Conservation (phyloP, 1,284 basidiomycete species). For the Tremellales sp. region DNA sequence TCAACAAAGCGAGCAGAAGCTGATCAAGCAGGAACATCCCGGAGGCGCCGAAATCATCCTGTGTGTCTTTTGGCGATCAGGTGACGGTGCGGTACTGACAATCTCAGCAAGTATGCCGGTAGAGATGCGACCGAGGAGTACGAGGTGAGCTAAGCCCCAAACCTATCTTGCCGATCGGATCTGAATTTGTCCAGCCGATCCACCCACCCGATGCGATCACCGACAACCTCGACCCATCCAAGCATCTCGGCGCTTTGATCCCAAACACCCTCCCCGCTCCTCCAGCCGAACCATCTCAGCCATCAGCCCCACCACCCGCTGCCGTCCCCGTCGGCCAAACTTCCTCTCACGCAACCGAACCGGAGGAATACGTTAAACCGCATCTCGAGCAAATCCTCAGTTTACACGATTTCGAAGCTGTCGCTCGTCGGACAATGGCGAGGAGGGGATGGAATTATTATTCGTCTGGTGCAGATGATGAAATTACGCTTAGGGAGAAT, state of each 20-base stretch:
- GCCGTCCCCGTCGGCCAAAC: conserved; percentile 52
- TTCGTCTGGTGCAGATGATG: conserved; percentile 79
- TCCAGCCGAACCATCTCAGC: conserved; percentile 3
- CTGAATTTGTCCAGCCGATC: conserved; percentile 54
- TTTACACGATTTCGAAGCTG: conserved; percentile 85
- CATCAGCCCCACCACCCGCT: conserved; percentile 22
- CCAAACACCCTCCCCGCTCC: conserved; percentile 52
- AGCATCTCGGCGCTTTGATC: conserved; percentile 62
- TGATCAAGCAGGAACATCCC: conserved; percentile 18
- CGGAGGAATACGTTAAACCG: conserved; percentile 52
- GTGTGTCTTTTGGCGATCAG: conserved; percentile 7
- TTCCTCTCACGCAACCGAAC: conserved; percentile 11
- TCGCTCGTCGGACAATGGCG: conserved; percentile 68
- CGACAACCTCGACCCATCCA: conserved; percentile 61
- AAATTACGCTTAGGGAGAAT: conserved; percentile 84
- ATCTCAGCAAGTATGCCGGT: conserved; percentile 61
- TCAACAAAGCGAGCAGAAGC: not conserved
- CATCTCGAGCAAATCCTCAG: conserved; percentile 73
- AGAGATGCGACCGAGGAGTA: conserved; percentile 76
- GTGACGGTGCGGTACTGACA: not conserved
- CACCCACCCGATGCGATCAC: conserved; percentile 84
- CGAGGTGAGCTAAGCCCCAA: conserved; percentile 48
- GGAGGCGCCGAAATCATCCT: conserved; percentile 62
- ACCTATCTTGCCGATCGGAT: not conserved
- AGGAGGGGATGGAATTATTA: conserved; percentile 88